These are phyloP conservation scores for Marchantia paleacea DNA, from an alignment of 225 moss, liverwort and hornwort species.

Conservation along the genomic window DNA sequence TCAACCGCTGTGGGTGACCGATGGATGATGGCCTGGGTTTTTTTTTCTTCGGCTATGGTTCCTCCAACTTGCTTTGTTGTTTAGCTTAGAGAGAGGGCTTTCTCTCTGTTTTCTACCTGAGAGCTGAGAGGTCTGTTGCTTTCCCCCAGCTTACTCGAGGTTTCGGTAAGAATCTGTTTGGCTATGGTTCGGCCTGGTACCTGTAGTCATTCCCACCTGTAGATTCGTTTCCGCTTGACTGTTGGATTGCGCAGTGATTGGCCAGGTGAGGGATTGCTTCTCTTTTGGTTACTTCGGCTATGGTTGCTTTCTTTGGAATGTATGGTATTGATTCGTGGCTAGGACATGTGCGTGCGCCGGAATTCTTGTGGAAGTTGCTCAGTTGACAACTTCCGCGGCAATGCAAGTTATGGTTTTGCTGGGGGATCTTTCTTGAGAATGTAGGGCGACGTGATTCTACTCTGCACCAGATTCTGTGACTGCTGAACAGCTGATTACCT, in stretches of 20 bases:
- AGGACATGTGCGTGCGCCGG: background rate
- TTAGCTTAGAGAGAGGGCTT: too few relatives aligned
- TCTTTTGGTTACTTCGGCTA: background rate
- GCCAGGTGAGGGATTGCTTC: background rate
- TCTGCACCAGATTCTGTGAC: background rate
- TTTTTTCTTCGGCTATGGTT: too few relatives aligned
- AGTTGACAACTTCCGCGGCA: background rate
- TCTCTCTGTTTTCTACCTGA: background rate
- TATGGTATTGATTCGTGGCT: background rate
- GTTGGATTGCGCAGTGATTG: background rate
- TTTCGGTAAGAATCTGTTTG: constrained; percentile 5
- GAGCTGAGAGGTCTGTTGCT: background rate
- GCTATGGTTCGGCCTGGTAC: background rate
- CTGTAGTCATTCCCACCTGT: background rate
- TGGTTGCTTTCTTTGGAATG: background rate
- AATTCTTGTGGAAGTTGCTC: background rate
- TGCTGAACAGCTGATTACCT: background rate
- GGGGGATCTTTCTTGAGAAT: background rate
- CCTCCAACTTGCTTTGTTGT: too few relatives aligned
- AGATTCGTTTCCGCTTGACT: background rate
- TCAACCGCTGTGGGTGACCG: too few relatives aligned
- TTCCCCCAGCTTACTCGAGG: background rate
- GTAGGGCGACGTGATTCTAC: background rate
- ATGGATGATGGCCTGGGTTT: too few relatives aligned
- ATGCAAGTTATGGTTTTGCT: background rate